phyloP scores from a whole-genome alignment of 768 basidiomycete species.

The Podaxis sp. region DNA sequence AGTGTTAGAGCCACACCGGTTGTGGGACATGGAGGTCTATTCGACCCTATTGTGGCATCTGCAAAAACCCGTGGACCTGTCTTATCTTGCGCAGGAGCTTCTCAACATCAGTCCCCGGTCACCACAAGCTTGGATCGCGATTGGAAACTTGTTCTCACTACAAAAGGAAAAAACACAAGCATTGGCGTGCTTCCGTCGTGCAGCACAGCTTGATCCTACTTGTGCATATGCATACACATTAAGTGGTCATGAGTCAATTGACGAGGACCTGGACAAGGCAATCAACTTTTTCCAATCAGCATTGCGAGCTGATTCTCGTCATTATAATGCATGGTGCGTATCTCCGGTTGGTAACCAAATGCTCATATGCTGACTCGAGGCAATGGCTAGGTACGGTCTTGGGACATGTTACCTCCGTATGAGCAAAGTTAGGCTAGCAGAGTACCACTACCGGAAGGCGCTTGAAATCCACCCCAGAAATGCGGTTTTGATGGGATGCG shows the following conservation, averaged over 20 bases:
- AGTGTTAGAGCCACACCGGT: slow-evolving; percentile 82
- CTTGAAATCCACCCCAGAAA: slow-evolving; percentile 91
- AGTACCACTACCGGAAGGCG: slow-evolving; percentile 95
- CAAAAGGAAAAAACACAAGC: slow-evolving; percentile 94
- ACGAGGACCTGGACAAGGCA: slow-evolving; percentile 93
- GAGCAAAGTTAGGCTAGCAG: slow-evolving; percentile 90
- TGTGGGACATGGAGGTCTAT: slow-evolving; percentile 94
- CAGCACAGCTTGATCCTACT: slow-evolving; percentile 81
- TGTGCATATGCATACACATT: slow-evolving; percentile 97
- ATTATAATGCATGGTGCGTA: slow-evolving; percentile 96
- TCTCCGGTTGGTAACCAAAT: slow-evolving; percentile 16
- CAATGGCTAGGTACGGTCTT: slow-evolving; percentile 84
- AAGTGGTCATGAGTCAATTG: slow-evolving; percentile 94
- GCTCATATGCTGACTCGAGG: slow-evolving; percentile 12
- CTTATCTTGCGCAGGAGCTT: slow-evolving; percentile 91
- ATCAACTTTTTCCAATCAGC: slow-evolving; percentile 91
- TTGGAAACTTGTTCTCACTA: slow-evolving; percentile 93
- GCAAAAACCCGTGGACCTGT: slow-evolving; percentile 78
- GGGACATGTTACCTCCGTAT: slow-evolving; percentile 94
- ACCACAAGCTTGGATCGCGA: slow-evolving; percentile 92
- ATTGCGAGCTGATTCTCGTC: slow-evolving; percentile 84
- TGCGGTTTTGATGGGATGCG: slow-evolving; percentile 93
- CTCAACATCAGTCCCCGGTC: slow-evolving; percentile 81
- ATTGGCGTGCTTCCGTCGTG: slow-evolving; percentile 90
- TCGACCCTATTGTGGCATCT: slow-evolving; percentile 97